Conservation (phyloP, 2,329 filamentous ascomycete genomes). For the Phyllosticta capitalensis region DNA sequence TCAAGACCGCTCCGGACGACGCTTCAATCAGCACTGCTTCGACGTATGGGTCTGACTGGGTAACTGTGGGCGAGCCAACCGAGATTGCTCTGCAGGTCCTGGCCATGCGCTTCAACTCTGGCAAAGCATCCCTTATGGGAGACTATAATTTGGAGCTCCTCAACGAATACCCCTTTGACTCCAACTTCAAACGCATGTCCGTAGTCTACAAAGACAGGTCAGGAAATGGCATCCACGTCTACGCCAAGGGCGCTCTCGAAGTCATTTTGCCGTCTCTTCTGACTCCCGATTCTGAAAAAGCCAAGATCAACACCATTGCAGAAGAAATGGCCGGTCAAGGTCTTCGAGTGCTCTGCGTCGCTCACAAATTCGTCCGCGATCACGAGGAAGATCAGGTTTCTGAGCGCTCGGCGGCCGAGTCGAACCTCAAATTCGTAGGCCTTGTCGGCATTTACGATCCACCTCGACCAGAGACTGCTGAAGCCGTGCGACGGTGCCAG, state of each 20-base stretch:
- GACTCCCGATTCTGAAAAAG: conserved; percentile 22
- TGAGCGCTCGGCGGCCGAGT: conserved; percentile 54
- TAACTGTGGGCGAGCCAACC: conserved; percentile 15
- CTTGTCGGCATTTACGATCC: conserved; percentile 81
- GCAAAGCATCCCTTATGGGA: conserved; percentile 20
- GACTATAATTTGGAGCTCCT: conserved; percentile 22
- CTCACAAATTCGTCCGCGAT: conserved; percentile 20
- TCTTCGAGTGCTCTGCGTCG: conserved; percentile 29
- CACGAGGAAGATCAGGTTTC: neutral
- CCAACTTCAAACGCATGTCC: conserved; percentile 32
- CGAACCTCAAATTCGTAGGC: conserved; percentile 63
- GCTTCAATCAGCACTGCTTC: conserved; percentile 1
- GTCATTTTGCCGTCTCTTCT: conserved; percentile 26
- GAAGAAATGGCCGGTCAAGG: conserved; percentile 30
- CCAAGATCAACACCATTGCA: conserved; percentile 20
- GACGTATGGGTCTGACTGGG: neutral
- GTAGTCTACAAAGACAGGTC: conserved; percentile 28
- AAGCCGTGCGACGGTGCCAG: conserved; percentile 36
- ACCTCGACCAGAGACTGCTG: conserved; percentile 69
- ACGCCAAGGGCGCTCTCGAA: conserved; percentile 31
- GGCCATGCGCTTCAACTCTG: conserved; percentile 30
- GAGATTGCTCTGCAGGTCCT: conserved; percentile 32
- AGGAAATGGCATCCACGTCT: conserved; percentile 23
- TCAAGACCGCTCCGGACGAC: conserved; percentile 6
- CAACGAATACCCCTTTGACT: conserved; percentile 32